Evolutionary conservation across 345 rosid genomes (phyloP).

Genomic region (Odontarrhena argentea): DNA sequence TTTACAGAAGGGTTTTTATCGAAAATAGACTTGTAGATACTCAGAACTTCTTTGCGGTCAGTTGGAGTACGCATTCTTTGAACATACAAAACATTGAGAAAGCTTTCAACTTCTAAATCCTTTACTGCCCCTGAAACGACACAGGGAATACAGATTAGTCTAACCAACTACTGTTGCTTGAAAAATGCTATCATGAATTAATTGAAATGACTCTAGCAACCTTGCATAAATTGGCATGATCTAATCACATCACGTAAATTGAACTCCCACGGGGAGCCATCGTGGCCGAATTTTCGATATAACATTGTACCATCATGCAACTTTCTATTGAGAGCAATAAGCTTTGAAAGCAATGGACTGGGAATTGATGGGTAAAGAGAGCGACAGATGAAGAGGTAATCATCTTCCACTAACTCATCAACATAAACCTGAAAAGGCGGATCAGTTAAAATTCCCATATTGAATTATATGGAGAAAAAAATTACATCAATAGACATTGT

Average conservation of each 20-base stretch:
- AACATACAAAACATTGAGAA: constrained; percentile 76
- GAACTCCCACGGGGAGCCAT: constrained; percentile 99
- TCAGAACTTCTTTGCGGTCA: constrained; percentile 76
- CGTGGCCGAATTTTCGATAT: constrained; percentile 68
- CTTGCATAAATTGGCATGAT: constrained; percentile 81
- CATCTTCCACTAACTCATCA: constrained; percentile 86
- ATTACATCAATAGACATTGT: neutral
- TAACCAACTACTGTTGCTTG: constrained; percentile 6
- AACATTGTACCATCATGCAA: constrained; percentile 81
- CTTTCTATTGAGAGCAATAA: constrained; percentile 73
- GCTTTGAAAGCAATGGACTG: constrained; percentile 61
- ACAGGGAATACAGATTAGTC: constrained; percentile 26
- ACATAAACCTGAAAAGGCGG: constrained; percentile 69
- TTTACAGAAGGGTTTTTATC: constrained; percentile 63
- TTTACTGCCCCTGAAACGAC: constrained; percentile 51
- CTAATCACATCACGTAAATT: constrained; percentile 91
- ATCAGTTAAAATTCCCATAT: constrained; percentile 1
- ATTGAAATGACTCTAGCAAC: constrained; percentile 42
- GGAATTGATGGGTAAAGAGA: constrained; percentile 79
- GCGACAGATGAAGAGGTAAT: constrained; percentile 74
- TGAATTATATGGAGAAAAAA: neutral
- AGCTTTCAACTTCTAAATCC: constrained; percentile 49
- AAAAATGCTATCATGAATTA: constrained; percentile 4
- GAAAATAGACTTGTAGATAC: constrained; percentile 71
- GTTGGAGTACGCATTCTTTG: constrained; percentile 92